These are phyloP conservation scores for Amanita jacksonii DNA, from an alignment of 768 basidiomycete genomes.

Conservation along the genomic window DNA sequence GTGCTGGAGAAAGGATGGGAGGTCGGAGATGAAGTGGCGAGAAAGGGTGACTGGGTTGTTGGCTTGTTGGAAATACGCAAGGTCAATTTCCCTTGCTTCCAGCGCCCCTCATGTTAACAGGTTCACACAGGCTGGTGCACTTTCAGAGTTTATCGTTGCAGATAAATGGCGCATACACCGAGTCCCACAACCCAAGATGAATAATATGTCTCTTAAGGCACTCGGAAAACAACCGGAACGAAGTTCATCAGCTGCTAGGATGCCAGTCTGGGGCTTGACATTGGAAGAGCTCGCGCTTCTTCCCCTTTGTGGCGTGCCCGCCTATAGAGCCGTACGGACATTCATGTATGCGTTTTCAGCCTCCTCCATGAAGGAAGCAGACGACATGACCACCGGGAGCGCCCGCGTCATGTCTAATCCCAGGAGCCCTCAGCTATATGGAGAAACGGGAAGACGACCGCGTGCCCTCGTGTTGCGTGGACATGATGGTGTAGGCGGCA, in stretches of 20 bases:
- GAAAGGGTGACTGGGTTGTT: conserved; percentile 81
- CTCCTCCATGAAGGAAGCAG: conserved; percentile 2
- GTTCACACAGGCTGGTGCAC: conserved; percentile 42
- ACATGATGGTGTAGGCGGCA: conserved; percentile 66
- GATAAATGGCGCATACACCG: conserved; percentile 73
- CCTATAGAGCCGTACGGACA: conserved; percentile 72
- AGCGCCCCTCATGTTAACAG: conserved; percentile 32
- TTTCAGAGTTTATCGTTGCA: conserved; percentile 81
- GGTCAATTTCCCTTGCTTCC: conserved; percentile 34
- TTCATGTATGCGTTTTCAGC: conserved; percentile 39
- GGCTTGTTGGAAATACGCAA: conserved; percentile 73
- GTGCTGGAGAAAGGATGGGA: conserved; percentile 80
- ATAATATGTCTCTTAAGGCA: conserved; percentile 7
- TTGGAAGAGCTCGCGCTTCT: conserved; percentile 75
- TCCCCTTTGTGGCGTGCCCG: conserved; percentile 71
- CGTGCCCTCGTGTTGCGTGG: conserved; percentile 56
- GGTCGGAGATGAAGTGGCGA: conserved; percentile 52
- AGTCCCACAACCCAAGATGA: conserved; percentile 50
- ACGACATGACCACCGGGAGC: background rate
- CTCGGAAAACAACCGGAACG: conserved; percentile 10
- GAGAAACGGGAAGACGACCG: conserved; percentile 19
- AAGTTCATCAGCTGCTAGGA: conserved; percentile 10
- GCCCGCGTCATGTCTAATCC: background rate
- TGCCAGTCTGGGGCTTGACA: conserved; percentile 20
- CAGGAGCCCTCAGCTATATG: conserved; percentile 10